phyloP scores from a whole-genome alignment of 805 yeast species.

The Yarrowia keelungensis region DNA sequence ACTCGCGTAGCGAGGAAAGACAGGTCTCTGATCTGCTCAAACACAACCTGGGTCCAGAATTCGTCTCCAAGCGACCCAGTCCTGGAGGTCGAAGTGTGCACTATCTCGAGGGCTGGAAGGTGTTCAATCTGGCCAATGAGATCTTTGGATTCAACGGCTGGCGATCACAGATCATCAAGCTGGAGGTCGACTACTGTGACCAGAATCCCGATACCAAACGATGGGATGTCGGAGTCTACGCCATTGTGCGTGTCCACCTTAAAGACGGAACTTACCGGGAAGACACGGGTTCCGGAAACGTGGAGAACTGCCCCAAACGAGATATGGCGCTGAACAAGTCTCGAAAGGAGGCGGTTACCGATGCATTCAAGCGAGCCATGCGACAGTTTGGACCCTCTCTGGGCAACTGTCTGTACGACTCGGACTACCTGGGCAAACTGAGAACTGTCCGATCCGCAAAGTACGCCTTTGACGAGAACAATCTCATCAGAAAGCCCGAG shows the following conservation, averaged over 20 bases:
- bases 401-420: constrained; percentile 57
- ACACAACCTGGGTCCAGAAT: constrained; percentile 50
- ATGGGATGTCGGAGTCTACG: constrained; percentile 45
- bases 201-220: constrained; percentile 44
- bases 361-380: constrained; percentile 79
- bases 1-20: constrained; percentile 25
- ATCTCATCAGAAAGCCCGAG: constrained; percentile 33
- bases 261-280: constrained; percentile 85
- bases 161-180: constrained; percentile 65
- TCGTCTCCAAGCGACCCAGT: constrained; percentile 61
- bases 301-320: constrained; percentile 59
- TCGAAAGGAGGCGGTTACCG: constrained; percentile 84
- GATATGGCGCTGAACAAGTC: constrained; percentile 81
- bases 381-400: constrained; percentile 79
- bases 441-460: constrained; percentile 39
- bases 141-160: constrained; percentile 83
- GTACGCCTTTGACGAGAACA: constrained; percentile 22
- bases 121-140: constrained; percentile 72
- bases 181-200: constrained; percentile 61
- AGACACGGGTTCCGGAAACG: constrained; percentile 76
- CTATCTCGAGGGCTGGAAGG: constrained; percentile 79
- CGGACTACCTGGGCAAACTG: constrained; percentile 45
- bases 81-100: constrained; percentile 61
- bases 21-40: constrained; percentile 31
- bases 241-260: constrained; percentile 68